Conservation (phyloP, 1,284 basidiomycete species). For the Volvariella surrecta region DNA sequence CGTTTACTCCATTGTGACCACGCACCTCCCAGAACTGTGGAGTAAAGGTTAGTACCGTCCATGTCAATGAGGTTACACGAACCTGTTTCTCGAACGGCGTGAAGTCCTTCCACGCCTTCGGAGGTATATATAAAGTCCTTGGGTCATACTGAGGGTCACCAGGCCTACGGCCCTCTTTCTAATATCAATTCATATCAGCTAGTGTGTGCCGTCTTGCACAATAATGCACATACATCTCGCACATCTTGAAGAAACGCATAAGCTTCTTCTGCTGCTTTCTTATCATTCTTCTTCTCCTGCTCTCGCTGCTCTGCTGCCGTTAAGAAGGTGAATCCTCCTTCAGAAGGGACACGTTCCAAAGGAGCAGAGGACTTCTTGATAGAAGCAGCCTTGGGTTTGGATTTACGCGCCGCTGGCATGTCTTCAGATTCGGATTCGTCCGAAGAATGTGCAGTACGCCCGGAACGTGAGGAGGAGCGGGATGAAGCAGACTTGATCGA, state of each 20-base stretch:
- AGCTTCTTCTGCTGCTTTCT: slow-evolving; percentile 74
- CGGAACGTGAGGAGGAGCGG: slow-evolving; percentile 36
- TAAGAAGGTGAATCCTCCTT: slow-evolving; percentile 45
- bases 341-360: slow-evolving; percentile 8
- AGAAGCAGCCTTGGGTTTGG: slow-evolving; percentile 4
- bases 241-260: slow-evolving; percentile 78
- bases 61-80: too few relatives aligned
- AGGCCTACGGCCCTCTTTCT: slow-evolving; percentile 82
- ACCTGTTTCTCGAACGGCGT: slow-evolving; percentile 92
- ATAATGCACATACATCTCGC: slow-evolving; percentile 50
- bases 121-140: slow-evolving; percentile 81
- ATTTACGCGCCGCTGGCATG: slow-evolving; percentile 13
- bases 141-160: slow-evolving; percentile 89
- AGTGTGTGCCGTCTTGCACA: neutral
- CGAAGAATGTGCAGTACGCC: slow-evolving; percentile 20
- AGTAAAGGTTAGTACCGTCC: slow-evolving; percentile 2
- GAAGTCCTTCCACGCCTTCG: slow-evolving; percentile 74
- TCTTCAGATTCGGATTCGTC: slow-evolving; percentile 29
- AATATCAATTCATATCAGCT: slow-evolving; percentile 4
- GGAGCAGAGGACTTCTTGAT: slow-evolving; percentile 9
- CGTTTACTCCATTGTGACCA: slow-evolving; percentile 2
- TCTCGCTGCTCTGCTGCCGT: slow-evolving; percentile 83
- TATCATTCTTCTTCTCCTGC: slow-evolving; percentile 72
- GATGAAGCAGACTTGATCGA: slow-evolving; percentile 31
- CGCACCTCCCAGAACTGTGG: slow-evolving; percentile 80